Evolutionary conservation across 805 yeast species (phyloP).

Genomic region (Candida andamanensis): DNA sequence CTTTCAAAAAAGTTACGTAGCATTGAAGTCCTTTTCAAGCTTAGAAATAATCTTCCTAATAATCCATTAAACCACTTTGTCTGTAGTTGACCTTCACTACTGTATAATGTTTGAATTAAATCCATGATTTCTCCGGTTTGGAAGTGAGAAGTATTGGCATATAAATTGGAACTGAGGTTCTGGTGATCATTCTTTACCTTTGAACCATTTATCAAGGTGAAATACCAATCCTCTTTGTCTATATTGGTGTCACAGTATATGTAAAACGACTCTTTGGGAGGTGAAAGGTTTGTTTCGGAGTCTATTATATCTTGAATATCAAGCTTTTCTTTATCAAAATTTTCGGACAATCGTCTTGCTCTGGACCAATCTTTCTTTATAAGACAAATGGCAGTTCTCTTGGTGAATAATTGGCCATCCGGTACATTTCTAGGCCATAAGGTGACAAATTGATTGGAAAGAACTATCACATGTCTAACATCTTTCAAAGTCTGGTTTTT

Average conservation of each 20-base stretch:
- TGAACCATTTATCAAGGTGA: slow-evolving; percentile 74
- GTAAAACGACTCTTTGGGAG: slow-evolving; percentile 45
- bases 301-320: slow-evolving; percentile 22
- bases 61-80: slow-evolving; percentile 90
- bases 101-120: slow-evolving; percentile 70
- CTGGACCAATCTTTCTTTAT: slow-evolving; percentile 37
- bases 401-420: slow-evolving; percentile 79
- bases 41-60: slow-evolving; percentile 74
- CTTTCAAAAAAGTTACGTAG: slow-evolving; percentile 54
- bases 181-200: slow-evolving; percentile 32
- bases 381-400: slow-evolving; percentile 73
- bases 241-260: slow-evolving; percentile 72
- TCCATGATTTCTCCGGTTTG: slow-evolving; percentile 66
- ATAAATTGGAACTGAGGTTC: slow-evolving; percentile 42
- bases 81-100: slow-evolving; percentile 77
- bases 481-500: slow-evolving; percentile 60
- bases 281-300: slow-evolving; percentile 16
- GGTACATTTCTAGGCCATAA: slow-evolving; percentile 78
- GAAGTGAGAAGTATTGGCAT: slow-evolving; percentile 72
- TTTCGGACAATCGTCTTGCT: slow-evolving; percentile 16
- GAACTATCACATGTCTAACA: slow-evolving; percentile 72
- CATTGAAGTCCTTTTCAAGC: slow-evolving; percentile 65
- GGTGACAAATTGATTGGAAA: slow-evolving; percentile 64
- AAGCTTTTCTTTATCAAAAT: slow-evolving; percentile 14
- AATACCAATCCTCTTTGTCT: slow-evolving; percentile 93